Conservation (phyloP, 306 rosid species). For the Glycine soja region DNA sequence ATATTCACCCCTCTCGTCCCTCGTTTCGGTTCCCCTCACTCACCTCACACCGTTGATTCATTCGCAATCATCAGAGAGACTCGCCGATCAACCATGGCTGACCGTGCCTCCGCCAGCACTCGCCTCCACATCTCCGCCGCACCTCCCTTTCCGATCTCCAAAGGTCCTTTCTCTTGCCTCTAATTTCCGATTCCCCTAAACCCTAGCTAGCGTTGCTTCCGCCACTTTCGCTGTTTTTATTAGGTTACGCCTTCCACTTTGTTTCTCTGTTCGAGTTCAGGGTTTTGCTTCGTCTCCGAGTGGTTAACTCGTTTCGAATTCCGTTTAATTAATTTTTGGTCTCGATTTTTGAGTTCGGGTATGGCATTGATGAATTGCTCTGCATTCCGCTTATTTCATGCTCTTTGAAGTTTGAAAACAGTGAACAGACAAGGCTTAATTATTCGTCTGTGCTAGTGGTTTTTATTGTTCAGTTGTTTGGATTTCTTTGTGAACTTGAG, state of each 20-base stretch:
- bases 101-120: constrained; percentile 60
- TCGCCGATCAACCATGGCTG: constrained; percentile 82
- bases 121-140: constrained; percentile 69
- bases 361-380: constrained; percentile 13
- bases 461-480: neutral
- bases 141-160: constrained; percentile 80
- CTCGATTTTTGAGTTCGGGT: constrained; percentile 20
- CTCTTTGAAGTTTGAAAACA: neutral
- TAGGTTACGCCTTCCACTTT: neutral
- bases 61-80: constrained; percentile 53
- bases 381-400: constrained; percentile 6
- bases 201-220: constrained; percentile 45
- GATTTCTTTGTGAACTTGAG: neutral
- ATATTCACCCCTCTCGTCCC: constrained; percentile 41
- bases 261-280: constrained; percentile 23
- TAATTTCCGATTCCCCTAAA: constrained; percentile 45
- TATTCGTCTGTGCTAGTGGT: neutral
- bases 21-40: neutral
- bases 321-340: neutral
- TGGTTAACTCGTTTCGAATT: neutral
- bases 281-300: constrained; percentile 42
- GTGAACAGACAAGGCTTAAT: neutral
- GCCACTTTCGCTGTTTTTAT: neutral
- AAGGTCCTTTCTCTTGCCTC: constrained; percentile 57
- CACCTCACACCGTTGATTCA: neutral